phyloP scores from a whole-genome alignment of 306 rosid species.

The Cucumis hystrix region DNA sequence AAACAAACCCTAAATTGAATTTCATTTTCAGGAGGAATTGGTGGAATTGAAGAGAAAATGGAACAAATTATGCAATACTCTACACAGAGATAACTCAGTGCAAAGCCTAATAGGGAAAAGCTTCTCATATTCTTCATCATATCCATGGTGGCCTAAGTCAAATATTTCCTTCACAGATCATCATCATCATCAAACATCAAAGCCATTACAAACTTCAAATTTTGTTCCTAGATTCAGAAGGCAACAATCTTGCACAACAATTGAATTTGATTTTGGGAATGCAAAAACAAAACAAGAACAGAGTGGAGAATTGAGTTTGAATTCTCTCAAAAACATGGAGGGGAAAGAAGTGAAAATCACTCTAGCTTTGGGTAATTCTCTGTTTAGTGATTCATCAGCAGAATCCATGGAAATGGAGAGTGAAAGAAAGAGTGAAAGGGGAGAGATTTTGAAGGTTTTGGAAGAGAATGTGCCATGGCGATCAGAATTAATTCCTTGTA shows the following conservation, averaged over 20 bases:
- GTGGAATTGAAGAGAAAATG: slow-evolving; percentile 1
- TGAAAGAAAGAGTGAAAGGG: slow-evolving; percentile 31
- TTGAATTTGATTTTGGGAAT: slow-evolving; percentile 60
- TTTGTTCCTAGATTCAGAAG: slow-evolving; percentile 42
- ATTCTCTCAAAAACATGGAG: slow-evolving; percentile 39
- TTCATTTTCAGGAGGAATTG: neutral
- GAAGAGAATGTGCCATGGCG: slow-evolving; percentile 98
- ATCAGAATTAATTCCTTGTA: slow-evolving; percentile 53
- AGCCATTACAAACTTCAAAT: slow-evolving; percentile 24
- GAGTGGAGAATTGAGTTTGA: slow-evolving; percentile 31
- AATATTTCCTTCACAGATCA: slow-evolving; percentile 43
- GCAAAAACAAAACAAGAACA: slow-evolving; percentile 21
- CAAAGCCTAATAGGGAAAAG: neutral
- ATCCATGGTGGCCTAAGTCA: slow-evolving; percentile 13
- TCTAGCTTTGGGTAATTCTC: slow-evolving; percentile 67
- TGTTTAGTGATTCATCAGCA: slow-evolving; percentile 39
- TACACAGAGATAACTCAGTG: neutral
- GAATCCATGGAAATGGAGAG: slow-evolving; percentile 25
- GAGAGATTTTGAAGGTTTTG: slow-evolving; percentile 49
- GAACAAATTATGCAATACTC: slow-evolving; percentile 5
- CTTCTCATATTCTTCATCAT: neutral
- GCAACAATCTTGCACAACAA: slow-evolving; percentile 58
- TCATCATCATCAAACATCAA: slow-evolving; percentile 10
- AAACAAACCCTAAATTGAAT: too few species aligned
- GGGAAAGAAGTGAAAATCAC: slow-evolving; percentile 58